Evolutionary conservation across 768 basidiomycete species (phyloP).

Genomic region (Naematelia aurantialba): DNA sequence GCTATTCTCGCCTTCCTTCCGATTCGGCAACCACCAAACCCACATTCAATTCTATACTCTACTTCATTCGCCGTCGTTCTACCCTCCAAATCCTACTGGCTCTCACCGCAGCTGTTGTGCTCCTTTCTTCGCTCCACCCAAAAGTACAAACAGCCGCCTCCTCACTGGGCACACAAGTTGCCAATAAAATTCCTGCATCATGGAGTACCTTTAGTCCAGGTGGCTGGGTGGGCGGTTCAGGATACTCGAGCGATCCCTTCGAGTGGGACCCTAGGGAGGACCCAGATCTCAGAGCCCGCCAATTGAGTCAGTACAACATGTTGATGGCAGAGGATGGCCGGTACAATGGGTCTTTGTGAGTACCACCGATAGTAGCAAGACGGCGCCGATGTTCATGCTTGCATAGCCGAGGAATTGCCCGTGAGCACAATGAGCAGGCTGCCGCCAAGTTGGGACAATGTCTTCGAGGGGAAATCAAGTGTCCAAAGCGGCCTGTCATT

Average conservation of each 20-base stretch:
- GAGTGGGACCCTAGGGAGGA: not conserved
- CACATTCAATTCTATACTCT: not conserved
- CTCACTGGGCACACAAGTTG: not conserved
- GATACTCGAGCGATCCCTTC: not conserved
- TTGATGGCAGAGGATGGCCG: not conserved
- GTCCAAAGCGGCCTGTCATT: not conserved
- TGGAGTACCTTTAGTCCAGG: not conserved
- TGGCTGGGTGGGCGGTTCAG: not conserved
- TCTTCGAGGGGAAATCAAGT: not conserved
- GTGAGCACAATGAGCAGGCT: not conserved
- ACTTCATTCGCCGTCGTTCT: not conserved
- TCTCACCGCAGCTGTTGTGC: not conserved
- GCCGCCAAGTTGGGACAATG: not conserved
- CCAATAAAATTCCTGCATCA: not conserved
- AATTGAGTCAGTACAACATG: not conserved
- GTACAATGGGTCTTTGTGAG: not conserved
- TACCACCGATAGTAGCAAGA: not conserved
- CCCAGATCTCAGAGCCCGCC: not conserved
- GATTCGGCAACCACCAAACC: not conserved
- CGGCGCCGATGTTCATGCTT: not conserved
- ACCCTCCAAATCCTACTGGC: not conserved
- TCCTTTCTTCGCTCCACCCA: not conserved
- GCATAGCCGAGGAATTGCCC: not conserved
- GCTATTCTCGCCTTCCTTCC: not conserved
- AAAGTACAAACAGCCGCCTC: not conserved